Evolutionary conservation across 805 yeast species (phyloP), one percentile per base, ranked within the genome.

Genomic region (Lachancea kluyveri): DNA sequence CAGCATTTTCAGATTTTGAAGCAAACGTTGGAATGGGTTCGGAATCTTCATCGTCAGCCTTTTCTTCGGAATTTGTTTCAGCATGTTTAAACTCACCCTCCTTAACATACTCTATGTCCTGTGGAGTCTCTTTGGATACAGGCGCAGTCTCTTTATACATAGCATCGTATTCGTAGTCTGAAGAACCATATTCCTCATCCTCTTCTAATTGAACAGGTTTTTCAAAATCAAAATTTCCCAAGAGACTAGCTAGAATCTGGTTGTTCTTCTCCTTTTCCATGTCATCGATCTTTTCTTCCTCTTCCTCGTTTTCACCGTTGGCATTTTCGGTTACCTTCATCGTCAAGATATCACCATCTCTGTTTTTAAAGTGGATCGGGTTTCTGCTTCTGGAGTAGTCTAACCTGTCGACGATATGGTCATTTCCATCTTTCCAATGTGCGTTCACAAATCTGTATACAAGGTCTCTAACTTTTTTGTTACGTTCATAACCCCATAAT

Each of bases 401-500:
- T 15, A 67, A 52, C 33, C 75, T 67, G 49, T 88, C 96, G 12
- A 88, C 70, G 8, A 85, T 70, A 51, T 84, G 94, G 29, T 79
- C 83, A 39, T 73, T 76, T 5, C 87, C 87, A 54, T 82, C 84
- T 43, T 70, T 70, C 96, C 96, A 86, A 27, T 68, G 70, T 0
- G 81, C 83, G 39, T 78, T 71, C 7, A 57, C 62, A 52, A 72
- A 88, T 33, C 65, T 63, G 57, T 66, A 71, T 0, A 79, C 82
- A 43, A 87, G 64, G 44, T 80, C 92, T 20, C 69, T 67, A 3
- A 68, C 53, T 3, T 68, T 63, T 46, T 72, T 79, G 41, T 73
- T 69, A 60, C 82, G 83, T 43, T 82, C 87, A 39, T 74, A 69
- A 3, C 97, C 97, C 98, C 98, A 90, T 24, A 92, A 67, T 52